Evolutionary conservation across 116 monocot genomes (phyloP).

Genomic region (Iris pallida): DNA sequence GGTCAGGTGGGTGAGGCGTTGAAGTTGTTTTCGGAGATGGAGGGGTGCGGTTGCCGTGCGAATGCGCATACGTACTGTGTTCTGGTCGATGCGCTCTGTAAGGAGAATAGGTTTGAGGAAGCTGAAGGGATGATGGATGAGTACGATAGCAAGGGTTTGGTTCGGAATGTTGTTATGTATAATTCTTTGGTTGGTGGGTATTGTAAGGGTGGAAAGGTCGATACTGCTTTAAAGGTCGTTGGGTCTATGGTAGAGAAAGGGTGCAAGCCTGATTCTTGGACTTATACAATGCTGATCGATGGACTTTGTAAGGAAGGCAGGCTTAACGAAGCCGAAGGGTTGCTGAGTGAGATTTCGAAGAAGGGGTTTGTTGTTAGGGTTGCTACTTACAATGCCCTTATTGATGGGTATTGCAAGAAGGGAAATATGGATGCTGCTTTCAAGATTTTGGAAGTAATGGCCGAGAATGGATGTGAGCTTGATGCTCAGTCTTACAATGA

Average conservation of each 20-base stretch:
- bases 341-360: slow-evolving; percentile 30
- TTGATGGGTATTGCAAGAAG: slow-evolving; percentile 43
- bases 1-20: slow-evolving; percentile 29
- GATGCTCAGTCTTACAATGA: slow-evolving; percentile 48
- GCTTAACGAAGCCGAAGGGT: slow-evolving; percentile 35
- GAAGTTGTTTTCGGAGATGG: slow-evolving; percentile 30
- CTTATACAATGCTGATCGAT: slow-evolving; percentile 46
- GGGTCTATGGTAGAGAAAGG: slow-evolving; percentile 11
- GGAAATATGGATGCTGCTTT: slow-evolving; percentile 37
- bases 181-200: slow-evolving; percentile 30
- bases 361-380: slow-evolving; percentile 26
- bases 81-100: slow-evolving; percentile 28
- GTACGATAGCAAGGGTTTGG: slow-evolving; percentile 12
- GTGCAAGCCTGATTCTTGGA: slow-evolving; percentile 28
- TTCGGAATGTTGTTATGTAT: slow-evolving; percentile 19
- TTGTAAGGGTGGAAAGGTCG: slow-evolving; percentile 15
- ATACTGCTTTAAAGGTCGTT: slow-evolving; percentile 21
- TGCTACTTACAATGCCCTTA: slow-evolving; percentile 40
- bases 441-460: slow-evolving; percentile 31
- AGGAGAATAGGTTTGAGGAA: slow-evolving; percentile 9
- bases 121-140: slow-evolving; percentile 15
- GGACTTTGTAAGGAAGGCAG: slow-evolving; percentile 35
- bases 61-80: slow-evolving; percentile 27
- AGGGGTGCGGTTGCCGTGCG: slow-evolving; percentile 21
- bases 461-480: slow-evolving; percentile 29